Evolutionary conservation across 306 rosid species (phyloP).

Genomic region (Lotus japonicus): DNA sequence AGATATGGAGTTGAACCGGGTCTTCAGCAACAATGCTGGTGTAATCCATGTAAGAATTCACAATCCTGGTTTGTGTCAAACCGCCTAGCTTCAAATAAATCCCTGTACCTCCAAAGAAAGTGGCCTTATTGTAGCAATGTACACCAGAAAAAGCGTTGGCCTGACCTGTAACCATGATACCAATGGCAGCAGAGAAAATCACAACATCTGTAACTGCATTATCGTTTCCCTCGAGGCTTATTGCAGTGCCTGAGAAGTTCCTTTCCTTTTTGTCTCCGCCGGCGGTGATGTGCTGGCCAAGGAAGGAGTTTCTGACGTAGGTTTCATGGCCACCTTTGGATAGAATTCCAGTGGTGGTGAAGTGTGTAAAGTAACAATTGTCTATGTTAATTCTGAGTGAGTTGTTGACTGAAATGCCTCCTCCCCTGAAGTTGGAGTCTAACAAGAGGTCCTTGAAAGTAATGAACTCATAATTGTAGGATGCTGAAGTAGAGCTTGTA

Average conservation of each 20-base stretch:
- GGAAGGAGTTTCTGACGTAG: conserved; percentile 58
- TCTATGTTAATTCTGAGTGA: conserved; percentile 70
- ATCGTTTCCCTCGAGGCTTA: conserved; percentile 70
- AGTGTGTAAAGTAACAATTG: conserved; percentile 82
- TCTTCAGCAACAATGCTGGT: conserved; percentile 85
- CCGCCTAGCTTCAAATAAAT: conserved; percentile 62
- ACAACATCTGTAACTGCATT: conserved; percentile 82
- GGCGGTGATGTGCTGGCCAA: conserved; percentile 85
- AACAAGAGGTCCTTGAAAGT: conserved; percentile 63
- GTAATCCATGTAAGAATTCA: conserved; percentile 79
- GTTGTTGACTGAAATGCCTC: conserved; percentile 61
- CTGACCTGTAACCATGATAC: conserved; percentile 59
- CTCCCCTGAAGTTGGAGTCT: conserved; percentile 78
- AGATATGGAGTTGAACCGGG: conserved; percentile 67
- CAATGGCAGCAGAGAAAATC: conserved; percentile 70
- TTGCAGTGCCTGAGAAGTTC: conserved; percentile 70
- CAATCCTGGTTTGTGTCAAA: conserved; percentile 69
- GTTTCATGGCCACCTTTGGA: conserved; percentile 78
- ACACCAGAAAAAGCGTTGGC: conserved; percentile 68
- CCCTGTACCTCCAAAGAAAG: conserved; percentile 77
- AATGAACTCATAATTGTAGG: conserved; percentile 73
- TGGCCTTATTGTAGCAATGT: conserved; percentile 87
- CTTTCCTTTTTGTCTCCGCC: conserved; percentile 55
- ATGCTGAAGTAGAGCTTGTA: conserved; percentile 26
- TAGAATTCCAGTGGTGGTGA: conserved; percentile 65